Evolutionary conservation across 176 grass and related monocot genomes (phyloP), one percentile per base, ranked within the genome.

Genomic region (Triticum monococcum): DNA sequence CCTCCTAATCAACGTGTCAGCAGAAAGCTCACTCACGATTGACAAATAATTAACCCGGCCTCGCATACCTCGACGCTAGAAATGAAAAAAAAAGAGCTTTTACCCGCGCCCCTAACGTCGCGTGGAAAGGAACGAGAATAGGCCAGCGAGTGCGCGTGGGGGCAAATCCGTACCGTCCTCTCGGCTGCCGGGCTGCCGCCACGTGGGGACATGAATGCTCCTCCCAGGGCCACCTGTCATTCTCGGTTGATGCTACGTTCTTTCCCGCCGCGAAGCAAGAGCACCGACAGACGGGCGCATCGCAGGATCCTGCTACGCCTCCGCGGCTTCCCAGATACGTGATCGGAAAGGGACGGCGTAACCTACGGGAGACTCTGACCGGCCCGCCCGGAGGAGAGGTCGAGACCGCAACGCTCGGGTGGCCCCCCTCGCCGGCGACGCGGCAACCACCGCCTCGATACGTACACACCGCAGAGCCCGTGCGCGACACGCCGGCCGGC

Each of bases 261-360:
- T 52, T 68, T 35, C 30, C 66, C 31, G 66, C 31, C 31, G 66
- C 31, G 35, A 32, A 3, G 63, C 50, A 65, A 3, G 25, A 31
- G 12, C 70, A 73, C 70, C 71, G 71, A 73, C 71, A 46, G 38
- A 43, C 22, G 69, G 36, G 35, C 36, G 68, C 69, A 23, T 71
- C 68, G n/a, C 68, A 38, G 68, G 68, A 71, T 71, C 68, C 68
- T 30, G 28, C 28, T 41, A 41, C 8, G 18, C 68, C 68, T 38
- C 68, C 68, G 20, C 22, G 37, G 36, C 70, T 73, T 73, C 38
- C 72, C 72, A 7, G 41, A 13, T 74, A 46, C 82, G 89, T 85
- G 93, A 90, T 77, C 37, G 24, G 88, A 95, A 45, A 93, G 79
- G 62, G 88, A 89, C 88, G 33, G 12, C 66, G 86, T 54, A 92